Percentiles rank a stretch among this genome's conserved stretches.
phyloP scores from a whole-genome alignment of 225 moss, liverwort and hornwort species.

The Marchantia paleacea region DNA sequence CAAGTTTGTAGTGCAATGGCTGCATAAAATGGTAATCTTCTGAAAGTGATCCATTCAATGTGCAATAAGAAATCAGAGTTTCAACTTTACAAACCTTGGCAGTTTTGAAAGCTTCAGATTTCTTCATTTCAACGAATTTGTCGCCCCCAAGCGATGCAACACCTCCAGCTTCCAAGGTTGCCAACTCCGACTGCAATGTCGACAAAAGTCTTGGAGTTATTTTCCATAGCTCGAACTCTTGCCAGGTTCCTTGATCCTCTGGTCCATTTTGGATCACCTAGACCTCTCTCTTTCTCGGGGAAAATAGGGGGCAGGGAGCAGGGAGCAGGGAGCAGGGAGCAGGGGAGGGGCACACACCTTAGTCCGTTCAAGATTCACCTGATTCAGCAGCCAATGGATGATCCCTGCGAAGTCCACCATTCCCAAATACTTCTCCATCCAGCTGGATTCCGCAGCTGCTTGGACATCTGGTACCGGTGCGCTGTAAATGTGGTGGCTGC shows the following conservation, averaged over 20 bases:
- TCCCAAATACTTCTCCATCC: constrained; percentile 64
- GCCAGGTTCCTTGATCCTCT: no score
- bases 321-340: background rate
- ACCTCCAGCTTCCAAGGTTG: background rate
- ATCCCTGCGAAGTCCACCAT: constrained; percentile 72
- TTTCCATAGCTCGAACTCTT: background rate
- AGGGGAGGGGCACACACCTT: constrained; percentile 17
- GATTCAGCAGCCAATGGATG: constrained; percentile 53
- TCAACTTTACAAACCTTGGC: constrained; percentile 8
- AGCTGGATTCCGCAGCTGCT: constrained; percentile 20
- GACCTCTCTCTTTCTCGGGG: background rate
- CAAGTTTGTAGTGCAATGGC: background rate
- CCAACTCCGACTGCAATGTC: constrained; percentile 14
- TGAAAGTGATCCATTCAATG: background rate
- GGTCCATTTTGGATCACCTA: background rate
- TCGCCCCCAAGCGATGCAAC: background rate
- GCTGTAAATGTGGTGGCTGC: constrained; percentile 50
- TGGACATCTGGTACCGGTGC: constrained; percentile 68
- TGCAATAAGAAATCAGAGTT: background rate
- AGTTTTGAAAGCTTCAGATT: constrained; percentile 16
- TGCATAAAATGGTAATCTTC: background rate
- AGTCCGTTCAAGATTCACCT: constrained; percentile 15
- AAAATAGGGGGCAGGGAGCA: background rate
- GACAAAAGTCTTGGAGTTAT: background rate
- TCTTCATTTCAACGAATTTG: background rate